These are phyloP conservation scores for Boletellus deceptivus DNA, from an alignment of 1,284 basidiomycete genomes.

Conservation along the genomic window DNA sequence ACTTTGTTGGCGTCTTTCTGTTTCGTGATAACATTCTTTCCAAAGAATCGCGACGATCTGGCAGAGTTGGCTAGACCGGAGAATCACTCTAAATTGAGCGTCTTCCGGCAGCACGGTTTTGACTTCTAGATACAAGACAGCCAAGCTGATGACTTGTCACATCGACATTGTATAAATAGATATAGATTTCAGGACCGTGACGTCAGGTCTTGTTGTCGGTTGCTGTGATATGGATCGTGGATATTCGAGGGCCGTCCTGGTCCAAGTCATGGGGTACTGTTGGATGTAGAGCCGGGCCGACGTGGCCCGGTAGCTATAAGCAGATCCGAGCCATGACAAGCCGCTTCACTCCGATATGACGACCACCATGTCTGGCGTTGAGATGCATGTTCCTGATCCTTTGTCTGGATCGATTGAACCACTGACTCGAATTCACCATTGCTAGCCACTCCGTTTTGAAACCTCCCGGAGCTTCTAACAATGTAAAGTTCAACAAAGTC, in stretches of 20 bases:
- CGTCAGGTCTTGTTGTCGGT: too few species aligned
- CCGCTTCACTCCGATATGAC: too few species aligned
- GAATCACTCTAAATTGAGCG: conserved; percentile 48
- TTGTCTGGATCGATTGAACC: not conserved
- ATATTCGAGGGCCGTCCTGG: too few species aligned
- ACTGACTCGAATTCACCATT: not conserved
- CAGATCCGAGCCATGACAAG: not conserved
- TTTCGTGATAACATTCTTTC: not conserved
- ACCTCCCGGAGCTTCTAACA: conserved; percentile 27
- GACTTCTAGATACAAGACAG: conserved; percentile 60
- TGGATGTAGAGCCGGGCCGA: too few species aligned
- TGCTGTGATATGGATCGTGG: too few species aligned
- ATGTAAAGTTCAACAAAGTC: conserved; percentile 65
- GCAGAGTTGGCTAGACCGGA: conserved; percentile 62
- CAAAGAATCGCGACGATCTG: conserved; percentile 60
- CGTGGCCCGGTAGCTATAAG: conserved; percentile 16
- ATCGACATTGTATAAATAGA: too few species aligned
- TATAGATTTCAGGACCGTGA: too few species aligned
- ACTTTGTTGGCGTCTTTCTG: not conserved
- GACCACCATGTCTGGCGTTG: conserved; percentile 47
- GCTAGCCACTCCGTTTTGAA: conserved; percentile 44
- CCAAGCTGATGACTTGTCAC: conserved; percentile 3
- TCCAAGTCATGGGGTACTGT: too few species aligned
- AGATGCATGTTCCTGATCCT: conserved; percentile 47
- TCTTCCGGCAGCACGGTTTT: conserved; percentile 79